These are phyloP conservation scores for Helicocarpus griseus DNA, from an alignment of 2,329 filamentous ascomycete species.

Conservation along the genomic window DNA sequence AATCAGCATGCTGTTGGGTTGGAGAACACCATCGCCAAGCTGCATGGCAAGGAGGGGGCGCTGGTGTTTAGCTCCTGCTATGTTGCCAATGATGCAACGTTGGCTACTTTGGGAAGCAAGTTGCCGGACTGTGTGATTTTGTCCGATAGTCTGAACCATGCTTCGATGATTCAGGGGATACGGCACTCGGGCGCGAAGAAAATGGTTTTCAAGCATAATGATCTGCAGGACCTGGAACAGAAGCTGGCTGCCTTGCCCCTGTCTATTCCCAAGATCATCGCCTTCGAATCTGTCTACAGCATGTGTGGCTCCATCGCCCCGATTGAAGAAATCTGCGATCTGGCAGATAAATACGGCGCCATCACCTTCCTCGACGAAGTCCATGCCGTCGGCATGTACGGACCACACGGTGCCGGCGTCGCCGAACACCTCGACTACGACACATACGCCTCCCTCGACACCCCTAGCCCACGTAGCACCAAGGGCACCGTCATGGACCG, in stretches of 20 bases:
- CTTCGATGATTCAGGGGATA: slow-evolving; percentile 98
- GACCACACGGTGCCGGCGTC: slow-evolving; percentile 87
- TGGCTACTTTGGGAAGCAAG: slow-evolving; percentile 94
- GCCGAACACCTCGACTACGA: slow-evolving; percentile 96
- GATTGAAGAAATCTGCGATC: slow-evolving; percentile 89
- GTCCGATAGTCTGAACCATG: slow-evolving; percentile 96
- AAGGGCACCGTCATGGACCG: slow-evolving; percentile 87
- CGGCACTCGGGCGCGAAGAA: slow-evolving; percentile 95
- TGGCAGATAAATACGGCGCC: slow-evolving; percentile 95
- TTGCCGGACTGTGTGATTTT: slow-evolving; percentile 93
- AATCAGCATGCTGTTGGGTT: slow-evolving; percentile 86
- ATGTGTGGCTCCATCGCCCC: slow-evolving; percentile 98
- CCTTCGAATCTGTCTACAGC: slow-evolving; percentile 97
- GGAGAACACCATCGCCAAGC: slow-evolving; percentile 70
- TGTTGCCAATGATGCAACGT: slow-evolving; percentile 92
- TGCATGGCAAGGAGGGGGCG: slow-evolving; percentile 86
- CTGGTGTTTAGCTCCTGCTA: slow-evolving; percentile 97
- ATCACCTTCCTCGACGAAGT: slow-evolving; percentile 98
- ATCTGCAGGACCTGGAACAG: slow-evolving; percentile 80
- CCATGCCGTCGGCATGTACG: slow-evolving; percentile 98
- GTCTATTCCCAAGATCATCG: slow-evolving; percentile 90
- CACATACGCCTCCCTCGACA: slow-evolving; percentile 63
- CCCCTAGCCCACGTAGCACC: slow-evolving; percentile 34
- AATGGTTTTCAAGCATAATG: slow-evolving; percentile 98
- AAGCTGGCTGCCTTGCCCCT: slow-evolving; percentile 83